Evolutionary conservation across 441 rosid genomes (phyloP).

Genomic region (Syzygium malaccense): DNA sequence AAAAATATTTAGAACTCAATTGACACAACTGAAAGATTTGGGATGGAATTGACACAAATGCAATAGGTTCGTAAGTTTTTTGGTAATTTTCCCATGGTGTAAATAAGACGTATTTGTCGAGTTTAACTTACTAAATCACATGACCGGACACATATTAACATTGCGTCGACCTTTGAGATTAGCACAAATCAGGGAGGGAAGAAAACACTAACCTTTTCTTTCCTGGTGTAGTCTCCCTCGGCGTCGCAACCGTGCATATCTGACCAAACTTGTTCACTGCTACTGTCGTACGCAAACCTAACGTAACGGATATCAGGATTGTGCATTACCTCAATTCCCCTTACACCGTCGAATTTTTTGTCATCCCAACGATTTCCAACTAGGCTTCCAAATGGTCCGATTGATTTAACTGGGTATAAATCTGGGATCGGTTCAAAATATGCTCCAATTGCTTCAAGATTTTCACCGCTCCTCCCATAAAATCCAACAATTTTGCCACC

Average conservation of each 20-base stretch:
- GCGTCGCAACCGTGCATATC: too few species aligned
- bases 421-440: neutral
- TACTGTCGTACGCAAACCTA: neutral
- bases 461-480: neutral
- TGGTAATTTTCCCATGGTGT: too few species aligned
- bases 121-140: too few species aligned
- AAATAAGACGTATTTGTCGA: too few species aligned
- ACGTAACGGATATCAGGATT: rapidly evolving
- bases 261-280: neutral
- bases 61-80: too few species aligned
- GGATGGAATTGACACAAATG: too few species aligned
- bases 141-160: neutral
- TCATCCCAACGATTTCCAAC: neutral
- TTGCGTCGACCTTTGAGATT: neutral
- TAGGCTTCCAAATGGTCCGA: neutral
- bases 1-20: too few species aligned
- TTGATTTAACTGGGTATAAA: neutral
- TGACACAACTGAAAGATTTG: too few species aligned
- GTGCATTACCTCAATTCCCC: rapidly evolving
- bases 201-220: too few species aligned
- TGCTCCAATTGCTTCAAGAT: neutral
- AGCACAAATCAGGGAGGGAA: neutral
- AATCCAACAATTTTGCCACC: neutral
- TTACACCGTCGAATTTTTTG: neutral
- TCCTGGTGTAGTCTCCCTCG: too few species aligned